Evolutionary conservation across 2,329 filamentous ascomycete species (phyloP).

Genomic region (Fusarium nelsonii): DNA sequence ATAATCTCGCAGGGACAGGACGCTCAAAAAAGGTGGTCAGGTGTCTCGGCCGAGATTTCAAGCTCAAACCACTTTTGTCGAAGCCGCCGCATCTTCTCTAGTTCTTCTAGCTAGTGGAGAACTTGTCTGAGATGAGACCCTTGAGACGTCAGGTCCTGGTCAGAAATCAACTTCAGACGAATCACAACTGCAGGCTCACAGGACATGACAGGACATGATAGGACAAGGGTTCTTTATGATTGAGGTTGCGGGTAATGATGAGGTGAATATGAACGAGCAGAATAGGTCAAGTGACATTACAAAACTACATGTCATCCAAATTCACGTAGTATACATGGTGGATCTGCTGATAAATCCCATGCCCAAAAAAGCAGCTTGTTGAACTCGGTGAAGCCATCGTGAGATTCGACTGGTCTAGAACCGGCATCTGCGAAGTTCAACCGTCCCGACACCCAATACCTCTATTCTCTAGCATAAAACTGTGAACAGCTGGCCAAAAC

Average conservation of each 20-base stretch:
- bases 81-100: constrained; percentile 37
- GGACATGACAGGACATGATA: neutral
- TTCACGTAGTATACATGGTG: constrained; percentile 18
- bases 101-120: constrained; percentile 24
- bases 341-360: constrained; percentile 32
- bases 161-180: constrained; percentile 1
- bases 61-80: constrained; percentile 35
- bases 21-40: constrained; percentile 29
- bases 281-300: constrained; percentile 11
- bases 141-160: constrained; percentile 5
- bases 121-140: constrained; percentile 1
- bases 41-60: constrained; percentile 44
- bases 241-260: neutral
- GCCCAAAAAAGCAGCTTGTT: constrained; percentile 10
- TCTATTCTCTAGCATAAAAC: constrained; percentile 32
- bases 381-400: constrained; percentile 38
- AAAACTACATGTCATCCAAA: neutral
- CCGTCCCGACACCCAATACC: constrained; percentile 18
- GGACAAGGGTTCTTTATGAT: constrained; percentile 2
- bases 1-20: constrained; percentile 8
- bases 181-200: constrained; percentile 24
- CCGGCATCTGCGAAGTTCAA: constrained; percentile 21
- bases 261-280: neutral
- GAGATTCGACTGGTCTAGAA: constrained; percentile 38
- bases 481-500: constrained; percentile 34